Conservation (phyloP, 331 rosid genomes). For the Malus hybrid region DNA sequence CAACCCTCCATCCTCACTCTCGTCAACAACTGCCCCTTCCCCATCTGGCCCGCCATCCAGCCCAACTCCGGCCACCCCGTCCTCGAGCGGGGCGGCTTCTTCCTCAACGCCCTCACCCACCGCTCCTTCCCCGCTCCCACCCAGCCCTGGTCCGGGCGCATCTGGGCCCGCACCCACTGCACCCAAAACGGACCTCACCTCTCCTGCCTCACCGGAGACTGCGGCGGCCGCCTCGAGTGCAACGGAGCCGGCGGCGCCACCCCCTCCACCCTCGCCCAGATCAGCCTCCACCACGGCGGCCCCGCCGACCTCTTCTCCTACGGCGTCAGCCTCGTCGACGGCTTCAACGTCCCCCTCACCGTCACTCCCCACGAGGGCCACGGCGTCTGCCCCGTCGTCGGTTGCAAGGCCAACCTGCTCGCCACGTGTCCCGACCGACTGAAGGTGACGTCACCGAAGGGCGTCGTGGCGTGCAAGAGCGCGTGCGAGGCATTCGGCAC, state of each 20-base stretch:
- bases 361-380: constrained; percentile 85
- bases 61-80: constrained; percentile 73
- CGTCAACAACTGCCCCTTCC: constrained; percentile 88
- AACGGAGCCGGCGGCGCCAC: constrained; percentile 63
- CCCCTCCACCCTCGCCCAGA: constrained; percentile 65
- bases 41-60: constrained; percentile 93
- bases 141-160: constrained; percentile 81
- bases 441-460: constrained; percentile 36
- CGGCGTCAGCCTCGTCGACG: constrained; percentile 91
- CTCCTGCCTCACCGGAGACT: constrained; percentile 78
- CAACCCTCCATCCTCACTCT: constrained; percentile 37
- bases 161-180: constrained; percentile 90
- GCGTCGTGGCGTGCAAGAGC: constrained; percentile 81
- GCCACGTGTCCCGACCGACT: constrained; percentile 55
- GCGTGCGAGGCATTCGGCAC: constrained; percentile 70
- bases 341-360: constrained; percentile 70
- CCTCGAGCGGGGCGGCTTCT: constrained; percentile 67
- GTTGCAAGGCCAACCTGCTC: constrained; percentile 52
- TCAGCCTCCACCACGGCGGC: constrained; percentile 70
- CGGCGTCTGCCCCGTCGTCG: constrained; percentile 80
- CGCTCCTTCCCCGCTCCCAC: constrained; percentile 63
- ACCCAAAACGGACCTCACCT: constrained; percentile 20
- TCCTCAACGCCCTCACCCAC: constrained; percentile 55
- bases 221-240: constrained; percentile 66
- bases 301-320: constrained; percentile 52